Conservation (phyloP, 2,329 filamentous ascomycete species). For the Drechslerella dactyloides region DNA sequence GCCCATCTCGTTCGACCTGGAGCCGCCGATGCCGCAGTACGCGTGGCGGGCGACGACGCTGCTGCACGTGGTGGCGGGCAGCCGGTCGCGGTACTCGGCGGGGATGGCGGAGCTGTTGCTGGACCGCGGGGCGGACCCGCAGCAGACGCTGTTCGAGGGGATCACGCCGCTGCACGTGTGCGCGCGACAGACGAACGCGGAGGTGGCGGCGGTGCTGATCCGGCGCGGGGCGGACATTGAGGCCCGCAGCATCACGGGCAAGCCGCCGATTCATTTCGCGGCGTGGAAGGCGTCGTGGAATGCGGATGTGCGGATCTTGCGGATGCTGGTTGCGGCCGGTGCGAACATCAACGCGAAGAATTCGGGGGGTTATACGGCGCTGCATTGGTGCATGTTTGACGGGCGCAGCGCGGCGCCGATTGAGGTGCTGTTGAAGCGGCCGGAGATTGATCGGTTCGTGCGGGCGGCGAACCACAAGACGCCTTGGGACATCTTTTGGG, state of each 20-base stretch:
- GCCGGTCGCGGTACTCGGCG: conserved; percentile 41
- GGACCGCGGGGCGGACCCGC: conserved; percentile 37
- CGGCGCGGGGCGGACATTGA: conserved; percentile 46
- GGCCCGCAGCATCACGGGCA: conserved; percentile 44
- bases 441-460: conserved; percentile 43
- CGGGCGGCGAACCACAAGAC: conserved; percentile 46
- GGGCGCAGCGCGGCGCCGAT: conserved; percentile 45
- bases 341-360: conserved; percentile 50
- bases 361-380: conserved; percentile 39
- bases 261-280: conserved; percentile 47
- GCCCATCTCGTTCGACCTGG: conserved; percentile 41
- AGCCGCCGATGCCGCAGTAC: conserved; percentile 49
- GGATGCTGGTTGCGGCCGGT: conserved; percentile 42
- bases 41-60: conserved; percentile 46
- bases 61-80: conserved; percentile 43
- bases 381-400: conserved; percentile 51
- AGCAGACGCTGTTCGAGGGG: conserved; percentile 42
- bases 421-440: conserved; percentile 29
- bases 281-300: conserved; percentile 50
- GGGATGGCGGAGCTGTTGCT: conserved; percentile 47
- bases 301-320: conserved; percentile 41
- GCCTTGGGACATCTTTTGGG: conserved; percentile 50
- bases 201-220: conserved; percentile 42
- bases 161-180: conserved; percentile 48
- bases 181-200: conserved; percentile 45